A percentile compares a stretch with the other conserved stretches of the same genome.
Conservation (phyloP, 805 yeast species). For the Wickerhamiella spandovensis region DNA sequence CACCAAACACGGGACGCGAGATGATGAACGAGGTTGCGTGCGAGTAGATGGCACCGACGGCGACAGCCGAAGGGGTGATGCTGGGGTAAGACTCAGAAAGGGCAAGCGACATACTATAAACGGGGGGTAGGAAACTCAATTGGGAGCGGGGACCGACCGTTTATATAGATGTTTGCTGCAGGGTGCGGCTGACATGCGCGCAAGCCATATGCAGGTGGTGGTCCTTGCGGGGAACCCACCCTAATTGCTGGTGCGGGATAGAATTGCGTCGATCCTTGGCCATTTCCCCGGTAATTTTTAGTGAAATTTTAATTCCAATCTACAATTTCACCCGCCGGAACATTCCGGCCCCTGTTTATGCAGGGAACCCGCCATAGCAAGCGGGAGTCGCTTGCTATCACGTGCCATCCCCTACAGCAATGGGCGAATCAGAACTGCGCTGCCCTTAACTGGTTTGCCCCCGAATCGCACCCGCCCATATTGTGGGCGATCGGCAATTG, state of each 20-base stretch:
- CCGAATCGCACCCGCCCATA: no score
- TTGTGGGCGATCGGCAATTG: no score
- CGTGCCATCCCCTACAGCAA: not conserved
- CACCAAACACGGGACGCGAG: constrained; percentile 28
- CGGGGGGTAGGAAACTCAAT: not conserved
- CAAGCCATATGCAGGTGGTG: not conserved
- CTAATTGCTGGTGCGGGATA: not conserved
- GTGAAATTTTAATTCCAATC: not conserved
- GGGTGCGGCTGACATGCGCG: not conserved
- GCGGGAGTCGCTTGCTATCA: not conserved
- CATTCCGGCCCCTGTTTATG: not conserved
- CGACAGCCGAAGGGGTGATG: constrained; percentile 23
- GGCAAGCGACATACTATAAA: constrained; percentile 17
- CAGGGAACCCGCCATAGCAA: not conserved
- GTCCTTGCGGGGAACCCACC: not conserved
- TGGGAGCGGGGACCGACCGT: not conserved
- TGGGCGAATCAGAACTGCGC: not conserved
- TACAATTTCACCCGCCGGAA: not conserved
- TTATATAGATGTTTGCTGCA: not conserved
- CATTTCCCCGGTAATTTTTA: not conserved
- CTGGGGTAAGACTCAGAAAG: constrained; percentile 15
- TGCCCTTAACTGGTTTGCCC: not conserved
- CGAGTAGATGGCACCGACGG: constrained; percentile 29
- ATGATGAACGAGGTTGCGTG: constrained; percentile 25
- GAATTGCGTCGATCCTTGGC: not conserved